Percentiles rank a stretch among this genome's conserved stretches.
These are phyloP conservation scores for Amaranthus cruentus DNA, from an alignment of 148 eudicot species.

Conservation along the genomic window DNA sequence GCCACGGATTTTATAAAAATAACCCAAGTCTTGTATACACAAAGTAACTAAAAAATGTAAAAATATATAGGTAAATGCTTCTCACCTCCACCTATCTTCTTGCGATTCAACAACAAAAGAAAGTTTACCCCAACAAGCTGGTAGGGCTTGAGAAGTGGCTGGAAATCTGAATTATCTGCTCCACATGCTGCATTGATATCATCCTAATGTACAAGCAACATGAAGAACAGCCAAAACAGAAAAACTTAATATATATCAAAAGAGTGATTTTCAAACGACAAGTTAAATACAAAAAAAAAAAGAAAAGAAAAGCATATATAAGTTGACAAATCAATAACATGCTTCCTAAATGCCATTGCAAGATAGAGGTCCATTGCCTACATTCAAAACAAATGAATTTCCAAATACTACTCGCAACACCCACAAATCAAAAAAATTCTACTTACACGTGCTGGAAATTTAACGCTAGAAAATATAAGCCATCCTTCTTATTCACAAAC, in stretches of 20 bases:
- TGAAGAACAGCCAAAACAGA: background rate
- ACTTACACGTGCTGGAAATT: background rate
- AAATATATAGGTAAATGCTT: conserved; percentile 12
- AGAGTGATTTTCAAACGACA: background rate
- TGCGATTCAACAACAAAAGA: conserved; percentile 78
- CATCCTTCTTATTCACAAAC: background rate
- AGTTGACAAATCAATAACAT: too few species aligned
- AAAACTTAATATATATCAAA: background rate
- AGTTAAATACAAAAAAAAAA: background rate
- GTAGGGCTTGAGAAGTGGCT: conserved; percentile 87
- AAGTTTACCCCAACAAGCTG: conserved; percentile 99
- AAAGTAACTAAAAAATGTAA: background rate
- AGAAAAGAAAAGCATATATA: background rate
- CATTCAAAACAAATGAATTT: too few species aligned
- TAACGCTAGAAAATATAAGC: background rate
- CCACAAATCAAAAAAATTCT: background rate
- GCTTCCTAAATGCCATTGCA: too few species aligned
- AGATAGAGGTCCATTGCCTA: too few species aligned
- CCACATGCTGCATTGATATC: conserved; percentile 70
- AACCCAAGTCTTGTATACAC: background rate
- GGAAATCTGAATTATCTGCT: conserved; percentile 50
- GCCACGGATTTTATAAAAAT: too few species aligned
- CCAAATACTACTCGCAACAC: background rate
- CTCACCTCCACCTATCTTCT: conserved; percentile 90
- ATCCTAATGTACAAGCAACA: conserved; percentile 35